Evolutionary conservation across 176 grass and related monocot species (phyloP).

Genomic region (Lolium rigidum): DNA sequence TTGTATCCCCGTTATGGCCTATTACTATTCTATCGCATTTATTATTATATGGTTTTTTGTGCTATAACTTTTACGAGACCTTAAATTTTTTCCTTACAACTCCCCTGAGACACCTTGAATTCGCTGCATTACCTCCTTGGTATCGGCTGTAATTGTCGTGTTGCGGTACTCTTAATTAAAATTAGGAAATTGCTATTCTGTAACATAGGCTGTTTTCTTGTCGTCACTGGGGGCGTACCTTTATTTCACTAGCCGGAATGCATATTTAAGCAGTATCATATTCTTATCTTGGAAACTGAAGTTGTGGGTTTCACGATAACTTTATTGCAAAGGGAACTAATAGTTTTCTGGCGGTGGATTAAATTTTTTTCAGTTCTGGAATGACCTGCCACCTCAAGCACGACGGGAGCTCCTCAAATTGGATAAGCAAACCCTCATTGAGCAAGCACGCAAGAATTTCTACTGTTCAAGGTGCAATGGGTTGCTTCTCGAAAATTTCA

Average conservation of each 20-base stretch:
- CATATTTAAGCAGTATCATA: conserved; percentile 4
- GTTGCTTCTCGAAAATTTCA: conserved; percentile 85
- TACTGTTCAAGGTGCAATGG: conserved; percentile 98
- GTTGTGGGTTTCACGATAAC: conserved; percentile 25
- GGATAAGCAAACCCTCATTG: conserved; percentile 94
- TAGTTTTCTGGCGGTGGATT: conserved; percentile 36
- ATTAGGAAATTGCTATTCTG: neutral
- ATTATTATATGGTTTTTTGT: neutral
- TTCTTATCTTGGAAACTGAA: conserved; percentile 25
- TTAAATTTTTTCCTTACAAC: neutral
- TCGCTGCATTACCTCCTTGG: neutral
- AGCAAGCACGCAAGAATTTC: conserved; percentile 90
- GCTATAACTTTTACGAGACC: neutral
- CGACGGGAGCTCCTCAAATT: conserved; percentile 79
- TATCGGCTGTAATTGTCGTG: neutral
- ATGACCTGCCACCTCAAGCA: conserved; percentile 65
- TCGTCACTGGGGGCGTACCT: neutral
- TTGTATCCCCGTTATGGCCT: neutral
- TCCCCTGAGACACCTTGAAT: neutral
- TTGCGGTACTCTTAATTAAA: neutral
- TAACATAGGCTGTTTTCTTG: neutral
- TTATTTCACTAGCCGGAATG: conserved; percentile 7
- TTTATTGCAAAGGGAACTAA: conserved; percentile 31
- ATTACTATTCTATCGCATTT: neutral
- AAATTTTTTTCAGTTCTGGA: conserved; percentile 84